Evolutionary conservation across 768 basidiomycete species (phyloP).

Genomic region (Leccinellum luteum): DNA sequence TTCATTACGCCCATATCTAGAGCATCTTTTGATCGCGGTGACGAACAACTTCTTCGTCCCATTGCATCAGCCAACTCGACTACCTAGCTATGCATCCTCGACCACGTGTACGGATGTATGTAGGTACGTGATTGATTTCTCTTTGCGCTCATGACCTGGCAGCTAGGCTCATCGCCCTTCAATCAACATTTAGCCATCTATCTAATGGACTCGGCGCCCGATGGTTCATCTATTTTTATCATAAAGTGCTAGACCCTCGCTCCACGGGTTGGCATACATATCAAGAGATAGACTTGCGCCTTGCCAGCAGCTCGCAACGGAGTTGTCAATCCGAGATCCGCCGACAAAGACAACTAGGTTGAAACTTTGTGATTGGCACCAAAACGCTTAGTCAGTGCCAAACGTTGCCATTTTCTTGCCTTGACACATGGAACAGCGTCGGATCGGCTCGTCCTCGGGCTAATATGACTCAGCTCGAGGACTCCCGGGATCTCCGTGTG

Average conservation of each 20-base stretch:
- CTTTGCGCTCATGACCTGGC: neutral
- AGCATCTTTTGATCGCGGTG: neutral
- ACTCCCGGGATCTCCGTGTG: neutral
- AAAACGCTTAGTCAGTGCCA: neutral
- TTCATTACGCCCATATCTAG: constrained; percentile 1
- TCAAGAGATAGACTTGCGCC: neutral
- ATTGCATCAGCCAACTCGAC: neutral
- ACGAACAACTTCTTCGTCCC: constrained; percentile 1
- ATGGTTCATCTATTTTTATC: neutral
- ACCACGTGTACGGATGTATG: neutral
- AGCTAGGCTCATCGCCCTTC: neutral
- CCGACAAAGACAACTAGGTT: too few species aligned
- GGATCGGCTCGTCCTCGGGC: neutral
- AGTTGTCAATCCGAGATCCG: too few species aligned
- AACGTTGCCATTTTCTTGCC: neutral
- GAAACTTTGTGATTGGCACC: too few species aligned
- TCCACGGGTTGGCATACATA: neutral
- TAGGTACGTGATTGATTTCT: neutral
- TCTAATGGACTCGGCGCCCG: neutral
- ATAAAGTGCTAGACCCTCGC: neutral
- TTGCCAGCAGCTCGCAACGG: neutral
- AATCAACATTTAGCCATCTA: neutral
- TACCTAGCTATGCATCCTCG: neutral
- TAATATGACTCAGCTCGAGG: neutral
- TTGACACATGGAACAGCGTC: neutral